Evolutionary conservation across 192 early-diverging fungal genomes (phyloP), one percentile per base, ranked within the genome.

Genomic region (Coemansia sp.): DNA sequence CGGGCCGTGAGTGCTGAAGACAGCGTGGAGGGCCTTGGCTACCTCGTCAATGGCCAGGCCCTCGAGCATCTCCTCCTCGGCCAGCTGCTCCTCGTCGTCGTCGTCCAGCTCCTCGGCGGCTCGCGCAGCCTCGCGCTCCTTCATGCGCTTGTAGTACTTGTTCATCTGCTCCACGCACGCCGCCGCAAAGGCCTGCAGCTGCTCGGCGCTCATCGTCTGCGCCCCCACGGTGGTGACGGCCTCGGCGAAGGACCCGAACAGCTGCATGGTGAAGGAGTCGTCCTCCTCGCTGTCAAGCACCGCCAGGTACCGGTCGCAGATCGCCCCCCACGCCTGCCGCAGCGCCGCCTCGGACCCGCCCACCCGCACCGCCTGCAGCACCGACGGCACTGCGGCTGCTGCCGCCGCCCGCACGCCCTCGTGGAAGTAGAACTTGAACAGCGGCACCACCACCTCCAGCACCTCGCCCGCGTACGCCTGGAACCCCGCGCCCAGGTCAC

Each of bases 341-440:
- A 75, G 75, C 29, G 75, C 68, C 11, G 73, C 53, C 0, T 48
- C 71, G 31, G 79, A 69, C 21, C 71, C 74, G 5, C 66, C 79
- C 34, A 86, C 81, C 59, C 85, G 84, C 37, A 89, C 83, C 34
- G 87, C 64, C 50, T 77, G 76, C 63, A 99, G 84, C 63, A 99
- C 77, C 24, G 85, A 84, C 8, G 97, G 94, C 67, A 99, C 90
- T 0, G 89, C 78, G 1, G 86, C 81, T 8, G 93, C 93, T 2
- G 97, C 95, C 10, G 96, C 94, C 57, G 92, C 84, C 36, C 95
- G 86, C 41, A 99, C 95, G 72, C 93, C 97, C 69, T 98, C 97
- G 76, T 99, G 93, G 90, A 97, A 98, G 79, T 93, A 95, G 85
- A 99, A 99, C 73, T 92, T 91, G 80, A 99, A 85, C 21, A 98